These are phyloP conservation scores for Leccinum broughii DNA, from an alignment of 768 basidiomycete species.

Conservation along the genomic window DNA sequence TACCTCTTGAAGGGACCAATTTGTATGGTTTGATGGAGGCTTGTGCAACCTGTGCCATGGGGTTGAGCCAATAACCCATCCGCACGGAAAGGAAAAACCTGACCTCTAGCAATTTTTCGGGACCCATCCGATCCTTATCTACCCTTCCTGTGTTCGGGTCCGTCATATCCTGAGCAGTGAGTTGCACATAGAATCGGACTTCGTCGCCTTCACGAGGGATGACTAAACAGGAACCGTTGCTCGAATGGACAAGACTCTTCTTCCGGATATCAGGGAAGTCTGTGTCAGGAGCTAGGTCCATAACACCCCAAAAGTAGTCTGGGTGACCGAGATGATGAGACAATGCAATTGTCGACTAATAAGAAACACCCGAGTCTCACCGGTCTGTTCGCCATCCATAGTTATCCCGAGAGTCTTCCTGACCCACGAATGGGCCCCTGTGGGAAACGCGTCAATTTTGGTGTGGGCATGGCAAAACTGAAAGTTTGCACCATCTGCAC, in stretches of 20 bases:
- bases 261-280: conserved; percentile 57
- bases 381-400: conserved; percentile 76
- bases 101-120: conserved; percentile 43
- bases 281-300: conserved; percentile 48
- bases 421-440: conserved; percentile 85
- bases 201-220: conserved; percentile 52
- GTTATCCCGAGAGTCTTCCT: conserved; percentile 61
- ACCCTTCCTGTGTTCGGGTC: conserved; percentile 41
- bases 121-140: conserved; percentile 39
- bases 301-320: conserved; percentile 47
- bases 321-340: background rate
- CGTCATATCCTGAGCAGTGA: conserved; percentile 40
- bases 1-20: conserved; percentile 30
- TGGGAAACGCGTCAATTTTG: conserved; percentile 3
- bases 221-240: conserved; percentile 49
- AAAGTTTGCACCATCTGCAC: conserved; percentile 59
- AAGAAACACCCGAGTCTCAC: conserved; percentile 20
- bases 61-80: background rate
- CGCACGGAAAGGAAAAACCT: background rate
- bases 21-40: conserved; percentile 43
- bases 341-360: background rate
- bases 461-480: background rate
- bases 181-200: conserved; percentile 53
- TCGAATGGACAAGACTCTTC: conserved; percentile 49
- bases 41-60: conserved; percentile 36